A percentile compares a stretch with the other conserved stretches of the same genome.
Evolutionary conservation across 2,329 filamentous ascomycete genomes (phyloP).

Genomic region (Colletotrichum sp.): DNA sequence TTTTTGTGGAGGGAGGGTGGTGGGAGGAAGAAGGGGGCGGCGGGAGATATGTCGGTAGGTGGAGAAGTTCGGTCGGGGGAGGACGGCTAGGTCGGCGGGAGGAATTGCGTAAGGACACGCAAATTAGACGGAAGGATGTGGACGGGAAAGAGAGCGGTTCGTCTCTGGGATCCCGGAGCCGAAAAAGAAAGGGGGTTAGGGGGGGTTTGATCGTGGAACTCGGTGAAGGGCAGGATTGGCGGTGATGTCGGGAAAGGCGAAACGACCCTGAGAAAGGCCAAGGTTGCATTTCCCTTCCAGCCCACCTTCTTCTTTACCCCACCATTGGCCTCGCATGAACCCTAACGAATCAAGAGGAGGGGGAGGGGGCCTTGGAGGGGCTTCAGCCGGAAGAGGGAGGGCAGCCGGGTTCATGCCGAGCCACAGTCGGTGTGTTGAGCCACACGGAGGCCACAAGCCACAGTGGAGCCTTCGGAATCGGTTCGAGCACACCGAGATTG

Average conservation of each 20-base stretch:
- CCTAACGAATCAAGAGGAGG: conserved; percentile 14
- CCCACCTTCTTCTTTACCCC: neutral
- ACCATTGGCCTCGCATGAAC: conserved; percentile 6
- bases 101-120: neutral
- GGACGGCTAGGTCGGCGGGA: neutral
- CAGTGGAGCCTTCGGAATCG: neutral
- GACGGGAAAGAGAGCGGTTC: neutral
- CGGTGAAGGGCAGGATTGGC: conserved; percentile 5
- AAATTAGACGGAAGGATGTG: neutral
- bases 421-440: neutral
- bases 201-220: neutral
- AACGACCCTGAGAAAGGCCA: conserved; percentile 17
- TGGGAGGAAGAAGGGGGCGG: neutral
- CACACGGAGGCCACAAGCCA: neutral
- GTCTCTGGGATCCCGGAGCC: neutral
- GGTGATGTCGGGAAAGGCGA: conserved; percentile 11
- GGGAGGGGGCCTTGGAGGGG: neutral
- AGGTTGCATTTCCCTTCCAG: conserved; percentile 15
- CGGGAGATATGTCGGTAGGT: neutral
- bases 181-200: neutral
- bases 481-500: neutral
- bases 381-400: neutral
- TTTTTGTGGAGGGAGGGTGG: neutral
- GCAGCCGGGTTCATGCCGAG: neutral
- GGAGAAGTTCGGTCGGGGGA: neutral